phyloP scores from a whole-genome alignment of 2,329 filamentous ascomycete genomes.

The Clonostachys rhizophaga region DNA sequence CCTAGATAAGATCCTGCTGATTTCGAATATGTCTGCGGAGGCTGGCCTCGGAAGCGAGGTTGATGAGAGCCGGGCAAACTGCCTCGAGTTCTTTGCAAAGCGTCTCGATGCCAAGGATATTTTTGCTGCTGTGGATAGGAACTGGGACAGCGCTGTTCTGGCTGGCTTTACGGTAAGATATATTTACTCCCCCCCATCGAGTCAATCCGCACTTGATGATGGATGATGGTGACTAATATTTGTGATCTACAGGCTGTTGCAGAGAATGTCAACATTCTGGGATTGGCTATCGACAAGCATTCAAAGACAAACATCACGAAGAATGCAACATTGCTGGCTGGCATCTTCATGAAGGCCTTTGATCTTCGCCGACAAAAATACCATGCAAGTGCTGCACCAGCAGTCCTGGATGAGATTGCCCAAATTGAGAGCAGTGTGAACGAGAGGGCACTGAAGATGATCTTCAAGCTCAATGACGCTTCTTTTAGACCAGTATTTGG shows the following conservation, averaged over 20 bases:
- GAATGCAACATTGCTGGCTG: slow-evolving; percentile 65
- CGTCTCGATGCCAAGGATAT: slow-evolving; percentile 74
- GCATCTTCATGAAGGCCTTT: slow-evolving; percentile 53
- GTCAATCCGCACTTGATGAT: background rate
- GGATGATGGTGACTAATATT: slow-evolving; percentile 10
- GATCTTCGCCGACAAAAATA: slow-evolving; percentile 60
- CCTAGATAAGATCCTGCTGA: slow-evolving; percentile 64
- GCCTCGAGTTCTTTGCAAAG: slow-evolving; percentile 70
- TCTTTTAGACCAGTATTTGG: slow-evolving; percentile 90
- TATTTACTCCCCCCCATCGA: background rate
- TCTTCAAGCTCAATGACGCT: slow-evolving; percentile 93
- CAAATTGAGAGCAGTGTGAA: slow-evolving; percentile 63
- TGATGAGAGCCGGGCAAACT: slow-evolving; percentile 61
- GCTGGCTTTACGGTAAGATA: slow-evolving; percentile 56
- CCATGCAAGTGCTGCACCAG: slow-evolving; percentile 28
- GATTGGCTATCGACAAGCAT: slow-evolving; percentile 69
- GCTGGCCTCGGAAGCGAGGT: slow-evolving; percentile 56
- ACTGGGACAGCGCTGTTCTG: slow-evolving; percentile 62
- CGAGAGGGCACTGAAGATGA: slow-evolving; percentile 77
- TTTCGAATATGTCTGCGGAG: slow-evolving; percentile 69
- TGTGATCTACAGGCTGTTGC: slow-evolving; percentile 48
- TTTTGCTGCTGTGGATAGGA: slow-evolving; percentile 67
- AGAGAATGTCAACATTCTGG: slow-evolving; percentile 68
- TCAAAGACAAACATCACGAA: slow-evolving; percentile 75
- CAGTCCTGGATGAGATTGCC: slow-evolving; percentile 40